Evolutionary conservation across 2,329 filamentous ascomycete species (phyloP).

Genomic region (Stagonosporopsis vannaccii): DNA sequence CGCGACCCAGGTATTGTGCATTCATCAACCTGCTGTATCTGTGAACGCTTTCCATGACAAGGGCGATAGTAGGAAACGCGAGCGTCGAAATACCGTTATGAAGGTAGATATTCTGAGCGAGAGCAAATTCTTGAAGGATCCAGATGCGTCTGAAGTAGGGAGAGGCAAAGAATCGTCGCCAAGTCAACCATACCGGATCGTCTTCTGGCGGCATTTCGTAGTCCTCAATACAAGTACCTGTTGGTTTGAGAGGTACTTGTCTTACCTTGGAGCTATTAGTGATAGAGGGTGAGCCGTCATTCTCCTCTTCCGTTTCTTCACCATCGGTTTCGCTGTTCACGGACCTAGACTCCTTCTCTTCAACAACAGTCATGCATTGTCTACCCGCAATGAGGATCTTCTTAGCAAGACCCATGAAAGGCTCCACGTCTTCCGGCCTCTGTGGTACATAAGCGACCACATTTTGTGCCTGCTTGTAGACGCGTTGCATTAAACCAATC

Average conservation of each 20-base stretch:
- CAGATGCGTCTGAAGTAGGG: not conserved
- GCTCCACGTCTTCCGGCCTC: not conserved
- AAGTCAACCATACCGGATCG: not conserved
- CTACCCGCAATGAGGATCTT: not conserved
- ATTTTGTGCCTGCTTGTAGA: not conserved
- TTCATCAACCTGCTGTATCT: not conserved
- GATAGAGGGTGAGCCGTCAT: not conserved
- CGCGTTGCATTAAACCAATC: not conserved
- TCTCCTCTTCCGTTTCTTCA: not conserved
- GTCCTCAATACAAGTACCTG: not conserved
- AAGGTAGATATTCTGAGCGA: not conserved
- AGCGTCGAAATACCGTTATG: not conserved
- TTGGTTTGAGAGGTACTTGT: not conserved
- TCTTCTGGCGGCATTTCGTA: not conserved
- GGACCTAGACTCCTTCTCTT: not conserved
- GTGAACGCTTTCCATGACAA: not conserved
- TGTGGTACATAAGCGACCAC: not conserved
- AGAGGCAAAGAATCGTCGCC: slow-evolving; percentile 1
- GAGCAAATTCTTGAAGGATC: not conserved
- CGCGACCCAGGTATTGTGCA: not conserved
- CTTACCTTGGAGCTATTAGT: not conserved
- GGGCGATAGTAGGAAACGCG: not conserved
- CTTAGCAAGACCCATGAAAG: not conserved
- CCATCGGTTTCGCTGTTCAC: not conserved
- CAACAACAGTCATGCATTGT: not conserved